A percentile compares a stretch with the other conserved stretches of the same genome.
Evolutionary conservation across 169 alveolate species (phyloP).

Genomic region (Eimeria necatrix): DNA sequence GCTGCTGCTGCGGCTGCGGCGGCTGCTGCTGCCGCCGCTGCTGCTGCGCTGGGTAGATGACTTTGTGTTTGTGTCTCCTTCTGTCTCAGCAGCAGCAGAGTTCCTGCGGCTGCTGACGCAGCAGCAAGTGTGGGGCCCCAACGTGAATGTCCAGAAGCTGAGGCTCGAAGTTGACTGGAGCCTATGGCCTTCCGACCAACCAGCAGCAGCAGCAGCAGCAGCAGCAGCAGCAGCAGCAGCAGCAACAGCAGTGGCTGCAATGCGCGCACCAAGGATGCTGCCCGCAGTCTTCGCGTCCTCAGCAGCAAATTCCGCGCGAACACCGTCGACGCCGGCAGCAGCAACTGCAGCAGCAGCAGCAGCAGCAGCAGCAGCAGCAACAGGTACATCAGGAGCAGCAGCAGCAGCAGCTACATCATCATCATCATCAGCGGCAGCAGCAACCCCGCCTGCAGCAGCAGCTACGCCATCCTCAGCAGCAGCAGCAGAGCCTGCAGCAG

Average conservation of each 20-base stretch:
- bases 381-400: not conserved
- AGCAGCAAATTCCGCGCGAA: no score
- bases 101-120: constrained; percentile 56
- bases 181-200: not conserved
- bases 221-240: not conserved
- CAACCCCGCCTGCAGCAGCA: no score
- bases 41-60: constrained; percentile 77
- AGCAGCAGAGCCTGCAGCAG: no score
- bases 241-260: not conserved
- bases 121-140: constrained; percentile 47
- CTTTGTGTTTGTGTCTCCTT: constrained; percentile 53
- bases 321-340: not conserved
- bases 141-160: constrained; percentile 55
- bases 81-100: not conserved
- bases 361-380: no score
- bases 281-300: no score
- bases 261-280: no score
- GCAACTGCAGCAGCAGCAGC: not conserved
- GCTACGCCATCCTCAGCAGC: no score
- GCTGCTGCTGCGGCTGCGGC: constrained; percentile 14
- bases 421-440: no score
- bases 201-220: not conserved
- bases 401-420: no score
- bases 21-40: constrained; percentile 58
- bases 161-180: not conserved